A percentile compares a stretch with the other conserved stretches of the same genome.
phyloP scores from a whole-genome alignment of 2,329 filamentous ascomycete species.

The Dothideomycetes sp. region DNA sequence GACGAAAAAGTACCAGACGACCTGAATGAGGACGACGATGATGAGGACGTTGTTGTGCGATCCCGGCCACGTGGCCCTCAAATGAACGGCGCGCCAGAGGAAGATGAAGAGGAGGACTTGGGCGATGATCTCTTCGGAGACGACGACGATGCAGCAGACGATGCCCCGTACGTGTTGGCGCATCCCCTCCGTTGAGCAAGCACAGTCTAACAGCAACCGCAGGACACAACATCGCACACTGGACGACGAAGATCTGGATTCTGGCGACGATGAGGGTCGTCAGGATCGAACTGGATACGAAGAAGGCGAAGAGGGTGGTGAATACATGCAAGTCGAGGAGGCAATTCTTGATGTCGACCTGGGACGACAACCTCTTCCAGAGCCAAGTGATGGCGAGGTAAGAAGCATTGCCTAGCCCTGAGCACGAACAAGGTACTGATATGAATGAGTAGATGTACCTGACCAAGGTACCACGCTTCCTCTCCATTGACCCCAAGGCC shows the following conservation, averaged over 20 bases:
- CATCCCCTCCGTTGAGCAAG: background rate
- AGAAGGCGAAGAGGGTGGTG: slow-evolving; percentile 33
- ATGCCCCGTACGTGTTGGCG: slow-evolving; percentile 12
- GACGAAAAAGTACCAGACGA: slow-evolving; percentile 12
- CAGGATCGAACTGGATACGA: slow-evolving; percentile 51
- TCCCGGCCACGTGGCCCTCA: slow-evolving; percentile 10
- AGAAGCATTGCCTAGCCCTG: too few species aligned
- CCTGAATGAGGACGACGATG: slow-evolving; percentile 11
- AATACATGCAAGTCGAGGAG: slow-evolving; percentile 38
- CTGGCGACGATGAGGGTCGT: slow-evolving; percentile 51
- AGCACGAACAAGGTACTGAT: too few species aligned
- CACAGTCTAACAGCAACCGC: slow-evolving; percentile 2
- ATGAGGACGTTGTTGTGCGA: slow-evolving; percentile 15
- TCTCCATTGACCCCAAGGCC: slow-evolving; percentile 56
- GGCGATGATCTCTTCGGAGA: slow-evolving; percentile 36
- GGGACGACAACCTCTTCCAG: slow-evolving; percentile 59
- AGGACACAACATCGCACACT: slow-evolving; percentile 31
- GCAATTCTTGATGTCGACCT: slow-evolving; percentile 52
- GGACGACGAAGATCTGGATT: slow-evolving; percentile 52
- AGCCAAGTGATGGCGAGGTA: slow-evolving; percentile 61
- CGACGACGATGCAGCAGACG: slow-evolving; percentile 23
- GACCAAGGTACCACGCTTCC: slow-evolving; percentile 60
- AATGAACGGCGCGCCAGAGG: slow-evolving; percentile 10
- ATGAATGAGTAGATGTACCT: slow-evolving; percentile 47
- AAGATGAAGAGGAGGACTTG: slow-evolving; percentile 20